Evolutionary conservation across 1,284 basidiomycete genomes (phyloP).

Genomic region (Fomitopsis betulina): DNA sequence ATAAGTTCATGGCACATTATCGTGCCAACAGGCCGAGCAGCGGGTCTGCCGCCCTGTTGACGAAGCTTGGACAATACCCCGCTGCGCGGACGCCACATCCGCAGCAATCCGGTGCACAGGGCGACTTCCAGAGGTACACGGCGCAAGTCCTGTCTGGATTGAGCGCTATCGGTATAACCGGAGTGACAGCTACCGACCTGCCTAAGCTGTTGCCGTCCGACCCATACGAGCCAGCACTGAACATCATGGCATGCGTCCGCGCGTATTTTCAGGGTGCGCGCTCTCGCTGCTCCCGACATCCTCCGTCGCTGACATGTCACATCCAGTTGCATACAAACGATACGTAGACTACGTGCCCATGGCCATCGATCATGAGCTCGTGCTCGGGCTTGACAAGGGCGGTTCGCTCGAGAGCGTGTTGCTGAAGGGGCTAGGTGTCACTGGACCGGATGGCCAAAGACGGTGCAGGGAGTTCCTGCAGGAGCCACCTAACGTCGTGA

Average conservation of each 20-base stretch:
- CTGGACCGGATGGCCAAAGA: slow-evolving; percentile 38
- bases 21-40: slow-evolving; percentile 34
- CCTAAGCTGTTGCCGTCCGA: slow-evolving; percentile 50
- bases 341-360: slow-evolving; percentile 59
- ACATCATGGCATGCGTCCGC: slow-evolving; percentile 65
- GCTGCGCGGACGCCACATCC: background rate
- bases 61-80: slow-evolving; percentile 11
- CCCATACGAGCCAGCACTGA: slow-evolving; percentile 48
- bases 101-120: background rate
- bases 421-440: slow-evolving; percentile 39
- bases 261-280: slow-evolving; percentile 66
- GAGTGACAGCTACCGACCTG: slow-evolving; percentile 39
- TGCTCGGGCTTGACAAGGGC: slow-evolving; percentile 31
- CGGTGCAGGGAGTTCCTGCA: slow-evolving; percentile 53
- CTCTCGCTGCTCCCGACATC: background rate
- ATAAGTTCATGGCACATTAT: slow-evolving; percentile 52
- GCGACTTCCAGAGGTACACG: slow-evolving; percentile 21
- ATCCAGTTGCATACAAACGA: slow-evolving; percentile 62
- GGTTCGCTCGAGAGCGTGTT: slow-evolving; percentile 41
- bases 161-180: slow-evolving; percentile 38
- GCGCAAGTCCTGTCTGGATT: slow-evolving; percentile 37
- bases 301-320: background rate
- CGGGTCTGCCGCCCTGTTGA: slow-evolving; percentile 25
- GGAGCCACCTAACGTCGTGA: slow-evolving; percentile 45
- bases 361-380: slow-evolving; percentile 58